Percentiles rank a stretch among this genome's conserved stretches.
phyloP scores from a whole-genome alignment of 495 filamentous ascomycete species.

The Penicillium nucicola region DNA sequence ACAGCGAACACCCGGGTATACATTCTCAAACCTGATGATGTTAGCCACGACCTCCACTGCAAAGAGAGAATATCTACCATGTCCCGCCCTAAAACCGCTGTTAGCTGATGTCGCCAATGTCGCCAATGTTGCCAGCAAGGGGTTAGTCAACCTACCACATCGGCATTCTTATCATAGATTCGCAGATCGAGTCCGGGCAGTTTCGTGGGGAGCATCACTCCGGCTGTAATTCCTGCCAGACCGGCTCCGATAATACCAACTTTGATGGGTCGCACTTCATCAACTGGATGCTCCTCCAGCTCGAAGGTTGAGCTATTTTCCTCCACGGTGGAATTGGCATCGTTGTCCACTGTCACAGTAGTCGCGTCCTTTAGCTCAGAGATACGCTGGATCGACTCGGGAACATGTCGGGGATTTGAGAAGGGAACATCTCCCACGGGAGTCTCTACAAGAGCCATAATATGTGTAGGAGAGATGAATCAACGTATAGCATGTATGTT shows the following conservation, averaged over 20 bases:
- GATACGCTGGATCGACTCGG: constrained; percentile 11
- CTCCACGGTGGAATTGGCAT: not conserved
- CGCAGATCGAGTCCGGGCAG: constrained; percentile 49
- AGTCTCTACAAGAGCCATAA: constrained; percentile 19
- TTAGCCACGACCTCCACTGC: not conserved
- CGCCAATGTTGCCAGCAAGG: no score
- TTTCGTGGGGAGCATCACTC: constrained; percentile 47
- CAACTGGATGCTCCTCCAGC: constrained; percentile 41
- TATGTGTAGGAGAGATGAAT: not conserved
- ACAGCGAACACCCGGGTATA: constrained; percentile 57
- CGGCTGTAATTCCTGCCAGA: constrained; percentile 47
- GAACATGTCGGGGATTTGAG: constrained; percentile 1
- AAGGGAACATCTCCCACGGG: constrained; percentile 7
- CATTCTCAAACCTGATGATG: constrained; percentile 46
- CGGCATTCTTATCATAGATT: constrained; percentile 55
- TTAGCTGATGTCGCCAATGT: not conserved
- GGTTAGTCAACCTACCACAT: constrained; percentile 38
- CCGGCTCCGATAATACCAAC: constrained; percentile 55
- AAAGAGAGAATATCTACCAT: constrained; percentile 27
- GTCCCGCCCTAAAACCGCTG: constrained; percentile 41
- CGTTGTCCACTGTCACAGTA: constrained; percentile 13
- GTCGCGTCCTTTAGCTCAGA: constrained; percentile 4
- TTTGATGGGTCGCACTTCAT: constrained; percentile 39
- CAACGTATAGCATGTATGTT: not conserved
- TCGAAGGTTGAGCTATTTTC: constrained; percentile 14